phyloP scores from a whole-genome alignment of 495 filamentous ascomycete species.

The Evansstolkia leycettana region DNA sequence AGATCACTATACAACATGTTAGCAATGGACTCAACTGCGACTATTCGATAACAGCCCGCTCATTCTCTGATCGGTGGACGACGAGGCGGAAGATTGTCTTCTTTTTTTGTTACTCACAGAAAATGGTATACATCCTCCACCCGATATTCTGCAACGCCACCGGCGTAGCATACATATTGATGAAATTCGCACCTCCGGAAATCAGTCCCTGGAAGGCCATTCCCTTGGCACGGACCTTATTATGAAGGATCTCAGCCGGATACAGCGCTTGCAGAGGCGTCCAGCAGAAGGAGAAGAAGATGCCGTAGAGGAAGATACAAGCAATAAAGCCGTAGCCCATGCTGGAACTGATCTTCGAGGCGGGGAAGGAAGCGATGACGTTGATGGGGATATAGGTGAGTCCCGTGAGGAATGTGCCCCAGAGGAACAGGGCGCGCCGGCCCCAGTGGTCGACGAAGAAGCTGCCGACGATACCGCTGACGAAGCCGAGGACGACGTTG shows the following conservation, averaged over 20 bases:
- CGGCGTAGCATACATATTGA: not conserved
- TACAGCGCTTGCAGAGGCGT: slow-evolving; percentile 51
- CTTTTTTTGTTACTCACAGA: too few species aligned
- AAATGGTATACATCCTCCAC: not conserved
- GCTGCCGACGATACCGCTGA: slow-evolving; percentile 49
- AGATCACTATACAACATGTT: too few species aligned
- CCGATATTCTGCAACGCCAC: not conserved
- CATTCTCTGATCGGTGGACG: too few species aligned
- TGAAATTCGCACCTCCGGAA: not conserved
- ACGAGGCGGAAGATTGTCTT: too few species aligned
- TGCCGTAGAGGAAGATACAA: slow-evolving; percentile 5
- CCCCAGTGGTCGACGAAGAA: slow-evolving; percentile 46
- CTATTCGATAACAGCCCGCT: too few species aligned
- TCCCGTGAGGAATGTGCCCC: slow-evolving; percentile 33
- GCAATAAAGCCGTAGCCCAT: slow-evolving; percentile 48
- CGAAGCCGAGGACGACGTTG: slow-evolving; percentile 47
- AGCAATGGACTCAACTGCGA: too few species aligned
- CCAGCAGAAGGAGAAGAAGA: slow-evolving; percentile 23
- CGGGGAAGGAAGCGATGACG: slow-evolving; percentile 24
- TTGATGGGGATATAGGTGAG: slow-evolving; percentile 41
- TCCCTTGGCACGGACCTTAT: slow-evolving; percentile 45
- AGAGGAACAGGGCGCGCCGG: slow-evolving; percentile 30
- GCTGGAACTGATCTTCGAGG: slow-evolving; percentile 37
- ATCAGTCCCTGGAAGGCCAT: slow-evolving; percentile 26
- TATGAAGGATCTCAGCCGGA: slow-evolving; percentile 44